Evolutionary conservation across 805 yeast genomes (phyloP), one percentile per base, ranked within the genome.

Genomic region (Metschnikowia orientalis): DNA sequence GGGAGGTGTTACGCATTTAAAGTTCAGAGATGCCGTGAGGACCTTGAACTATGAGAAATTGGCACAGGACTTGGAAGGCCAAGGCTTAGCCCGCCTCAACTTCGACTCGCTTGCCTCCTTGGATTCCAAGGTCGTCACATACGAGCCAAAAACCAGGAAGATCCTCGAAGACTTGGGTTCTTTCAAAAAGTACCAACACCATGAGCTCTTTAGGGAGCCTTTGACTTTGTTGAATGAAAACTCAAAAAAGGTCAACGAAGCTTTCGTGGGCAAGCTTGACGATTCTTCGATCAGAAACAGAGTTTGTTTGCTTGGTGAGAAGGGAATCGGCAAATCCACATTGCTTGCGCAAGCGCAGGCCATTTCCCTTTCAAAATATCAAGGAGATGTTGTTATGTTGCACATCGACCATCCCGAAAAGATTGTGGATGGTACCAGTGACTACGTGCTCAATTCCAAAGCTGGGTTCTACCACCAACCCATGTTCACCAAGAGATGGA

Each of bases 291-390:
- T 45, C 9, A 43, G 57, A 8, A 81, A 77, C 50, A 68, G 81
- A 46, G 47, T 71, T 18, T 62, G 79, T 18, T 40, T 86, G n/a
- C 54, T 73, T 13, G 95, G 95, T 26, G 79, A 72, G 35, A 59
- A 73, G 26, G 95, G 95, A 30, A 69, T 74, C 8, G 97, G 97
- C 6, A 89, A 88, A 62, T 74, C 90, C 3, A 75, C 86, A 0
- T 50, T 80, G 23, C 48, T 88, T 28, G 57, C 89, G 0, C 95
- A 88, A 56, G 66, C 79, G 2, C 81, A 81, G 26, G 75, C 81
- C 0, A 56, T 83, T 28, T 71, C 77, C 3, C 40, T 50, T 18
- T 48, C 57, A 7, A 42, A 66, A 20, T 52, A 58, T 19, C 40
- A 51, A 5, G 30, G 40, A 12, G 56, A 63, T 11, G 57, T 71